Base-by-base conservation (phyloP, 176 grass and related monocot species). In the Poa annua region DNA sequence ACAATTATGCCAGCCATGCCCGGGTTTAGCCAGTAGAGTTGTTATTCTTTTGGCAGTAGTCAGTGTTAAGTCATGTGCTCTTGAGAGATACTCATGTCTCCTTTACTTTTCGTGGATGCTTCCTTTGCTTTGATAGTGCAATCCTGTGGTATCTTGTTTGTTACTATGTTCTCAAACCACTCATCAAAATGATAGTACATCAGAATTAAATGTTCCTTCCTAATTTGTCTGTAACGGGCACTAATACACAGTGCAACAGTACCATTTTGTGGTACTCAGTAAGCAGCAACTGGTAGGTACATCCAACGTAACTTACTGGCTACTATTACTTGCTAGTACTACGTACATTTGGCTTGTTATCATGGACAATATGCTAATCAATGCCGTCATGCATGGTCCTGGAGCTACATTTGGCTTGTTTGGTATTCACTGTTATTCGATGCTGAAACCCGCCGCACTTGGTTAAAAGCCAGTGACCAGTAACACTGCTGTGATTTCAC, bases 1-100 rank as follows among this genome's bases (percentile, higher is more conserved):
- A 87, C 51, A 90, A 90, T 76, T 80, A 84, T 87, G 85, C 84
- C 68, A 84, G 60, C 75, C 88, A 73, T 80, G 68, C 84, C 63
- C 80, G 61, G 84, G 75, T 80, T 87, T 90, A 75, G 84, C 84
- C 61, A 68, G 80, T 54, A 21, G 68, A 90, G 80, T 68, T 72
- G 80, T 76, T 81, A 76, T 47, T 45, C 35, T 55, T 29, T 24
- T 34, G 8, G 66, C 81, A 90, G 66, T 79, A 86, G 80, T 90
- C 88, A 79, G 84, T 79, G 59, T 78, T 76, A 79, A 90, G 88
- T 71, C 79, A 79, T 90, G 75, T 90, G 48, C 74, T 77, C 70
- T 64, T 55, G 49, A 25, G 48, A 32, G 66, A 82, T 75, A 85
- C 76, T 69, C 41, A 44, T 60, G 52, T 29, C 71, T 20, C 71